phyloP scores from a whole-genome alignment of 805 yeast genomes.

The Candida oleophila region DNA sequence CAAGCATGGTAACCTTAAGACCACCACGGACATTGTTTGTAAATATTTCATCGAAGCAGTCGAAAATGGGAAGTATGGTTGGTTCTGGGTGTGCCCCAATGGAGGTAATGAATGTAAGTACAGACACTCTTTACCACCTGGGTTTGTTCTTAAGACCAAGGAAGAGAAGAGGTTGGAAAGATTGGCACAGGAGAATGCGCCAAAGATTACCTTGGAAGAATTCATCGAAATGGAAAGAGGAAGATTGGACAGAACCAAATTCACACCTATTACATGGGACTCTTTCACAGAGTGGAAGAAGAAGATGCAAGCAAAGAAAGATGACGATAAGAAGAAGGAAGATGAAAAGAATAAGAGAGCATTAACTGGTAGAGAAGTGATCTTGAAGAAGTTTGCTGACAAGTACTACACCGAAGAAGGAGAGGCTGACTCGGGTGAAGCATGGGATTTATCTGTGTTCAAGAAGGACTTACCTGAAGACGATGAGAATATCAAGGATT shows the following conservation, averaged over 20 bases:
- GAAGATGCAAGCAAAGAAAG: slow-evolving; percentile 60
- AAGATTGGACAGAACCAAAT: slow-evolving; percentile 66
- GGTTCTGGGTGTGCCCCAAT: slow-evolving; percentile 98
- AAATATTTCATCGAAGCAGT: slow-evolving; percentile 94
- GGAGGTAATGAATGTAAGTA: slow-evolving; percentile 93
- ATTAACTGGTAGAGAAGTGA: slow-evolving; percentile 67
- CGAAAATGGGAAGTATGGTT: slow-evolving; percentile 95
- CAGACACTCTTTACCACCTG: slow-evolving; percentile 93
- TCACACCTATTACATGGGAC: slow-evolving; percentile 86
- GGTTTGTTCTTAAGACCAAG: slow-evolving; percentile 93
- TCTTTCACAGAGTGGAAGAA: slow-evolving; percentile 82
- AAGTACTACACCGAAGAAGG: slow-evolving; percentile 54
- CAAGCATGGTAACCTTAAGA: slow-evolving; percentile 91
- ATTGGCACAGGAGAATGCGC: slow-evolving; percentile 78
- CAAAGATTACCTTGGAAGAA: slow-evolving; percentile 91
- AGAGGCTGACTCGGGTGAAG: slow-evolving; percentile 43
- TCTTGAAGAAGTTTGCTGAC: slow-evolving; percentile 58
- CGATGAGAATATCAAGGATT: slow-evolving; percentile 57
- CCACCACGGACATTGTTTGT: slow-evolving; percentile 94
- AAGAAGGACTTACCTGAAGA: slow-evolving; percentile 54
- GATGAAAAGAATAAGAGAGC: slow-evolving; percentile 43
- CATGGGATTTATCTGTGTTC: slow-evolving; percentile 58
- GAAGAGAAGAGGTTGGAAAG: slow-evolving; percentile 91
- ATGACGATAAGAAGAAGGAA: slow-evolving; percentile 34
- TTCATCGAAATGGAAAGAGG: slow-evolving; percentile 92